Base-by-base conservation (phyloP, 2,329 filamentous ascomycete species). In the Alternaria sp. region DNA sequence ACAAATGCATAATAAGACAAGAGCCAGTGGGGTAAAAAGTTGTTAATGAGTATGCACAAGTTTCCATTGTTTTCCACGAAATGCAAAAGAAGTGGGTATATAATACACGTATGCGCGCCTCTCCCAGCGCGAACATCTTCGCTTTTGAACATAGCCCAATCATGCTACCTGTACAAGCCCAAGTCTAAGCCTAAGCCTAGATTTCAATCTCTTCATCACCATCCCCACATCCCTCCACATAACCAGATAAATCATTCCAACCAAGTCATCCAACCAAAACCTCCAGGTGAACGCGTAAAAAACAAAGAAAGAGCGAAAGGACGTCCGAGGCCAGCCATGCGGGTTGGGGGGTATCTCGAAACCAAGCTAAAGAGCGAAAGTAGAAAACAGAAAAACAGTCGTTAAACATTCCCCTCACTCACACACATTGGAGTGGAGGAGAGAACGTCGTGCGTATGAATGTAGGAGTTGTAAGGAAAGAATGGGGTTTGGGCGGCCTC, bases 281-380 rank as follows among this genome's bases (percentile, higher is more conserved):
- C 47, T 23, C 50, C 47, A 46, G 47, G 41, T 45, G 41, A 50
- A 45, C 55, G 59, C 63, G 44, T 62, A 26, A 58, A 58, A 58
- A 51, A 30, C 41, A 56, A 56, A 64, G 56, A 60, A 68, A 54
- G 69, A 76, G 65, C 67, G 75, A 77, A 75, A 60, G 72, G 69
- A 77, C 72, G 74, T 76, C 72, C 75, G 74, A 77, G 67, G 64
- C 74, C 75, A 75, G 74, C 73, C 68, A 70, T 61, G 60, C 59
- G 45, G 62, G 67, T 65, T 65, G 33, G 64, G 65, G 73, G 75
- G 74, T 77, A 78, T 77, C 73, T 76, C 74, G 72, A 74, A 77
- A 71, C 37, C 71, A 71, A 62, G 65, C 59, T 51, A 43, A 25
- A 65, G 53, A 64, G 53, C 50, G 37, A 64, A 69, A 21, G 44